Base-by-base conservation (phyloP, 306 rosid species). In the Rosa persica region DNA sequence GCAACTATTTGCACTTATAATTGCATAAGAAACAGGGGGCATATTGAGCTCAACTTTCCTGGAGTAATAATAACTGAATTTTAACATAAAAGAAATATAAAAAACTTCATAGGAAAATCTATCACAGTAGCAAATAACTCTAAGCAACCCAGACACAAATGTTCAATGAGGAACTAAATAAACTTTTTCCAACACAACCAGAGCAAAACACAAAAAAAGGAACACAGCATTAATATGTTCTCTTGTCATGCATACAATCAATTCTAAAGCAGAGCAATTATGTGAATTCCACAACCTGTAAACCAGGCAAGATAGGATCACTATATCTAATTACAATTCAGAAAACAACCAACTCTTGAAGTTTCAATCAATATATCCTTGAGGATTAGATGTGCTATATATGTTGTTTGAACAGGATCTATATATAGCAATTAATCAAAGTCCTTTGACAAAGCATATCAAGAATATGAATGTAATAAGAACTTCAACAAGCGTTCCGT, bases 401-500 rank as follows among this genome's bases (percentile, higher is more conserved):
- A n/a, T 16, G 30, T 15, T 16, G n/a, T 39, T 65, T 65, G 44
- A 65, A 36, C 44, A 65, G 70, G 46, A 65, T 65, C 44, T 2
- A 0, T 19, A 17, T 17, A 36, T 17, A 65, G 22, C 16, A 30
- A 34, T 6, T 5, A 64, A 16, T 15, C 42, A 15, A 36, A 65
- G 44, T 66, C 46, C 5, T 17, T 36, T 38, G 12, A 22, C 64
- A 72, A 15, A 47, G 8, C 76, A 30, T 47, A 38, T 22, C 19
- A 4, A 46, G 49, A 76, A 61, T 60, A 23, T 60, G 77, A 79
- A 46, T 9, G 61, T 40, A 47, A 47, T 20, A 30, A 68, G 74
- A 83, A 74, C 22, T 65, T 65, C 13, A 66, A 66, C 20, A 22
- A 74, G 23, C 54, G 15, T 57, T 19, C 22, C 25, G 19, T 85